phyloP scores from a whole-genome alignment of 2,329 filamentous ascomycete genomes.

The Clarireedia hainanense region DNA sequence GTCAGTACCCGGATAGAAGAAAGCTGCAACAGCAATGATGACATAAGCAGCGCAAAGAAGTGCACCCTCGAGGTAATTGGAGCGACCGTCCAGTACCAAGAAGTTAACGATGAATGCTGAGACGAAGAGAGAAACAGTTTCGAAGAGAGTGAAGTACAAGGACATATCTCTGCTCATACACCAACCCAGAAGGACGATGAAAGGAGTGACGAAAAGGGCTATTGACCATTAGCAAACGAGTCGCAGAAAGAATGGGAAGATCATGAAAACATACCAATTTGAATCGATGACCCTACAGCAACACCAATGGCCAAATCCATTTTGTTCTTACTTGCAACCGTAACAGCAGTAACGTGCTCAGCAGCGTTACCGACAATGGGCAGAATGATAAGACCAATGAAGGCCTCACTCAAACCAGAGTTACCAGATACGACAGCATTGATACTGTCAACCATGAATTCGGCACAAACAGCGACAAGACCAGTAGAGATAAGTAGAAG shows the following conservation, averaged over 20 bases:
- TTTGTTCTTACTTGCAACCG: conserved; percentile 66
- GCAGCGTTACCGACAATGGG: conserved; percentile 68
- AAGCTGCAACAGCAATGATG: conserved; percentile 59
- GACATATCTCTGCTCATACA: conserved; percentile 61
- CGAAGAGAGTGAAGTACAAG: conserved; percentile 80
- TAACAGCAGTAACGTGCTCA: conserved; percentile 64
- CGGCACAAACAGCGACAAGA: conserved; percentile 60
- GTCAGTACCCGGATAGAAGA: conserved; percentile 51
- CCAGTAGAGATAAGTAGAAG: conserved; percentile 56
- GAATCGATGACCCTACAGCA: conserved; percentile 62
- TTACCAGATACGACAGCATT: conserved; percentile 50
- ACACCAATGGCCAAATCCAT: conserved; percentile 70
- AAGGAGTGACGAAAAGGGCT: conserved; percentile 60
- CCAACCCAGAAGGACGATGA: conserved; percentile 67
- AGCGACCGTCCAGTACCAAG: conserved; percentile 74
- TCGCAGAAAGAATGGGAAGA: background rate
- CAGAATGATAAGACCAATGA: conserved; percentile 64
- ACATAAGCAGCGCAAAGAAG: conserved; percentile 59
- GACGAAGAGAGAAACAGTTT: conserved; percentile 80
- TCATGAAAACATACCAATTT: conserved; percentile 42
- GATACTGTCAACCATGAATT: conserved; percentile 63
- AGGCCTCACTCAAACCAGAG: conserved; percentile 51
- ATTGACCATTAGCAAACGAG: conserved; percentile 1
- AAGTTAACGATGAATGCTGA: conserved; percentile 84
- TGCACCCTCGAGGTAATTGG: conserved; percentile 79